These are phyloP conservation scores for Pleurotus sapidus DNA, from an alignment of 768 basidiomycete species.

Conservation along the genomic window DNA sequence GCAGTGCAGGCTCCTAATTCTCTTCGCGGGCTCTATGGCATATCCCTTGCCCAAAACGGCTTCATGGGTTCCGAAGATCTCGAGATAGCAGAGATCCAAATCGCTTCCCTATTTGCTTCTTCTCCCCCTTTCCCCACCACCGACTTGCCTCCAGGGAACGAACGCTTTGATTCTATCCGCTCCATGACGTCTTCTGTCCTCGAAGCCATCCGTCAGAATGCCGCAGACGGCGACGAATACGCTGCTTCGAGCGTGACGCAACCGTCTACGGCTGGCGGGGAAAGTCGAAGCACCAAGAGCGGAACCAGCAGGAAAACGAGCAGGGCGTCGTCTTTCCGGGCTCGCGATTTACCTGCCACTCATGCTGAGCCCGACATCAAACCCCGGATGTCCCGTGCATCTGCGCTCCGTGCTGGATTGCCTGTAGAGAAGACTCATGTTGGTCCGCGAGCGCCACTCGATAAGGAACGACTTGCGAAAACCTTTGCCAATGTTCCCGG, in stretches of 20 bases:
- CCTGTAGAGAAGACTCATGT: conserved; percentile 39
- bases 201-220: conserved; percentile 34
- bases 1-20: conserved; percentile 55
- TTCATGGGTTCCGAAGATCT: conserved; percentile 71
- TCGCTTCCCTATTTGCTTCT: conserved; percentile 74
- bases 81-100: conserved; percentile 75
- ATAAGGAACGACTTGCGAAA: conserved; percentile 58
- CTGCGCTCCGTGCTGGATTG: conserved; percentile 67
- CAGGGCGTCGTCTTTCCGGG: conserved; percentile 44
- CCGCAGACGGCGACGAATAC: conserved; percentile 30
- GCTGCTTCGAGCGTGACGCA: conserved; percentile 41
- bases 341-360: conserved; percentile 64
- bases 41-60: conserved; percentile 52
- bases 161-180: conserved; percentile 27
- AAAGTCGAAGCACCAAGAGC: conserved; percentile 28
- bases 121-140: conserved; percentile 76
- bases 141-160: conserved; percentile 49
- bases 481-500: conserved; percentile 81
- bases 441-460: conserved; percentile 47
- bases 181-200: conserved; percentile 49
- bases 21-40: conserved; percentile 69
- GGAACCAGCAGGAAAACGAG: conserved; percentile 37
- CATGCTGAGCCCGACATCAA: conserved; percentile 63
- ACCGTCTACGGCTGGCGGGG: conserved; percentile 40
- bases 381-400: conserved; percentile 74